Percentiles rank a stretch among this genome's conserved stretches.
Evolutionary conservation across 2,329 filamentous ascomycete species (phyloP).

Genomic region (Pseudogymnoascus sp.): DNA sequence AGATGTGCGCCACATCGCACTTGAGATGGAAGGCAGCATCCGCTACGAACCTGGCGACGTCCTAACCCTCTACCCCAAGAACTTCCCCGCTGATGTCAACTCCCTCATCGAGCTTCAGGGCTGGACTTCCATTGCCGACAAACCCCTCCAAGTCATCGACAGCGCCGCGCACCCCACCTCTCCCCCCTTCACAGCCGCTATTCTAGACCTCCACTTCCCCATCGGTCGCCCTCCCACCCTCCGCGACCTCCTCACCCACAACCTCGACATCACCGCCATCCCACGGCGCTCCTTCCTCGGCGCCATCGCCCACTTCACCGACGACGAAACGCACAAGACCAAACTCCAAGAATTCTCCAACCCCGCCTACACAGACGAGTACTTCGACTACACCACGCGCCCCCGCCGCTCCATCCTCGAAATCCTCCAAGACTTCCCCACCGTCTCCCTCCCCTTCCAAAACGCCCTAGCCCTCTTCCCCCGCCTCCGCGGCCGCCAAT

Average conservation of each 20-base stretch:
- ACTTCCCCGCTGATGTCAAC: constrained; percentile 73
- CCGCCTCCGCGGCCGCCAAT: constrained; percentile 76
- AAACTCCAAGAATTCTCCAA: constrained; percentile 76
- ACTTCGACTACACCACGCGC: constrained; percentile 91
- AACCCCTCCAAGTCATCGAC: constrained; percentile 47
- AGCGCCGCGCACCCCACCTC: constrained; percentile 10
- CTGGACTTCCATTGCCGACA: constrained; percentile 68
- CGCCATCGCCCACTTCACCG: constrained; percentile 65
- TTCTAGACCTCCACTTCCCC: constrained; percentile 30
- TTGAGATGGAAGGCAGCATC: constrained; percentile 40
- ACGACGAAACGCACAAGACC: constrained; percentile 64
- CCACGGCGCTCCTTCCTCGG: constrained; percentile 82
- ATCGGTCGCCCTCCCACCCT: constrained; percentile 41
- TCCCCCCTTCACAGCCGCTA: constrained; percentile 26
- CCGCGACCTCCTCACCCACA: constrained; percentile 67
- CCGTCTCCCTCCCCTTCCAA: constrained; percentile 70
- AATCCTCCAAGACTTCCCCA: constrained; percentile 81
- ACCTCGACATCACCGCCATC: constrained; percentile 83
- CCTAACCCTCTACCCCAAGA: constrained; percentile 76
- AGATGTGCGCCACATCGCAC: constrained; percentile 74
- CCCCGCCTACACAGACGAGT: constrained; percentile 74
- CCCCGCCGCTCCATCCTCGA: constrained; percentile 86
- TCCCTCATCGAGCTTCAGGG: constrained; percentile 68
- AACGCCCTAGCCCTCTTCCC: constrained; percentile 68
- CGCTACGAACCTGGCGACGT: constrained; percentile 64